Conservation (phyloP, 805 yeast genomes). For the Saccharomycopsis javanensis region DNA sequence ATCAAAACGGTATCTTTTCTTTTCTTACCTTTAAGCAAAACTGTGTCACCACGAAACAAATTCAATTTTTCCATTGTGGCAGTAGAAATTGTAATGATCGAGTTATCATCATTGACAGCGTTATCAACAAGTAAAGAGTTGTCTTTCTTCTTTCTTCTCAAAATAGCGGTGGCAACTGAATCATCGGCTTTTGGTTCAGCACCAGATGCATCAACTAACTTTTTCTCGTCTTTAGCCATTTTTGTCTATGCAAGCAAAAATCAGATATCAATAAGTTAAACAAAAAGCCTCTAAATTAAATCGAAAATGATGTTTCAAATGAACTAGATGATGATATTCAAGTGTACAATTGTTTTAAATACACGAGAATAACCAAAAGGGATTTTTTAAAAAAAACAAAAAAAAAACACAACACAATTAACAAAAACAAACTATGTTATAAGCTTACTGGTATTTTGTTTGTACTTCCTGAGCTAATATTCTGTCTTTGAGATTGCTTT, state of each 20-base stretch:
- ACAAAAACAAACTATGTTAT: not conserved
- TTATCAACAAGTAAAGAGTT: conserved; percentile 93
- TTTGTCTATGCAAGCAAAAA: too few species aligned
- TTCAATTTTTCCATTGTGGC: conserved; percentile 92
- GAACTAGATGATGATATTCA: too few species aligned
- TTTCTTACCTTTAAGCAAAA: conserved; percentile 93
- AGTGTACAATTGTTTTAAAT: too few species aligned
- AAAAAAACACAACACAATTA: not conserved
- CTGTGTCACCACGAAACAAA: conserved; percentile 96
- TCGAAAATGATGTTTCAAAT: too few species aligned
- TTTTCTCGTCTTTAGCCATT: conserved; percentile 29
- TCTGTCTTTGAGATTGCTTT: not conserved
- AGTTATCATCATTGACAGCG: conserved; percentile 94
- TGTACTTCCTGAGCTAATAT: not conserved
- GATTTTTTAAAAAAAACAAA: not conserved
- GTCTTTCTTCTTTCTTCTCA: conserved; percentile 96
- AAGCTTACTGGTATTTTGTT: not conserved
- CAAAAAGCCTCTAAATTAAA: not conserved
- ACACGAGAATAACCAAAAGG: not conserved
- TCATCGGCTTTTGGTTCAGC: conserved; percentile 45
- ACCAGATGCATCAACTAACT: conserved; percentile 59
- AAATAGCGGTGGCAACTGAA: conserved; percentile 89
- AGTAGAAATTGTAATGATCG: conserved; percentile 90
- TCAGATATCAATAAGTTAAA: not conserved
- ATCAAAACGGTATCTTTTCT: conserved; percentile 95